Evolutionary conservation across 169 alveolate species (phyloP).

Genomic region (Plasmodium gaboni): DNA sequence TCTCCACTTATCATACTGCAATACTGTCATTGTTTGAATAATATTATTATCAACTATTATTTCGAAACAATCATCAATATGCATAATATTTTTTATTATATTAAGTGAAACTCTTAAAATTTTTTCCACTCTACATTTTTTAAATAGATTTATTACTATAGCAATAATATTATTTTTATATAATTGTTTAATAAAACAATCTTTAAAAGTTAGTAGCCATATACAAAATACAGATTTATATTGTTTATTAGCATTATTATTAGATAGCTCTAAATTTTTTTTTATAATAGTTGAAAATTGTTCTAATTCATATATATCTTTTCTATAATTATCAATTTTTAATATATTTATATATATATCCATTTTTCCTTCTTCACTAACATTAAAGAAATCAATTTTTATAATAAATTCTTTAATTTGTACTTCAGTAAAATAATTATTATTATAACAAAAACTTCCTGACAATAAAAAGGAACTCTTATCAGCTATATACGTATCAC

Average conservation of each 20-base stretch:
- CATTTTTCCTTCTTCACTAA: conserved; percentile 77
- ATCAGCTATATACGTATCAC: conserved; percentile 74
- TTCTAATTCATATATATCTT: conserved; percentile 77
- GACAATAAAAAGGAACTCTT: conserved; percentile 72
- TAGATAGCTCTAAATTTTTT: conserved; percentile 65
- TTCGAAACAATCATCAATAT: conserved; percentile 81
- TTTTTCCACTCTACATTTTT: conserved; percentile 83
- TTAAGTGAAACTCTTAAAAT: conserved; percentile 80
- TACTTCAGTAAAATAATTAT: conserved; percentile 68
- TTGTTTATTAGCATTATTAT: conserved; percentile 80
- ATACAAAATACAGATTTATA: conserved; percentile 84
- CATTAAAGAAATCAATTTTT: conserved; percentile 75
- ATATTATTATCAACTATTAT: conserved; percentile 86
- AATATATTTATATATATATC: conserved; percentile 74
- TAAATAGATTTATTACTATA: conserved; percentile 78
- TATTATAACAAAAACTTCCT: conserved; percentile 74
- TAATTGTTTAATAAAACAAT: conserved; percentile 76
- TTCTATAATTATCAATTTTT: conserved; percentile 75
- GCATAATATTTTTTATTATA: conserved; percentile 80
- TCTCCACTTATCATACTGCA: conserved; percentile 90
- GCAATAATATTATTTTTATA: conserved; percentile 77
- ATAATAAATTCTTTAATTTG: conserved; percentile 74
- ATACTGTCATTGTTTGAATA: conserved; percentile 85
- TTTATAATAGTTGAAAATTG: conserved; percentile 73
- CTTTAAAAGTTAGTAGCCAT: conserved; percentile 82